Conservation (phyloP, 306 rosid species). For the Begonia loranthoides region DNA sequence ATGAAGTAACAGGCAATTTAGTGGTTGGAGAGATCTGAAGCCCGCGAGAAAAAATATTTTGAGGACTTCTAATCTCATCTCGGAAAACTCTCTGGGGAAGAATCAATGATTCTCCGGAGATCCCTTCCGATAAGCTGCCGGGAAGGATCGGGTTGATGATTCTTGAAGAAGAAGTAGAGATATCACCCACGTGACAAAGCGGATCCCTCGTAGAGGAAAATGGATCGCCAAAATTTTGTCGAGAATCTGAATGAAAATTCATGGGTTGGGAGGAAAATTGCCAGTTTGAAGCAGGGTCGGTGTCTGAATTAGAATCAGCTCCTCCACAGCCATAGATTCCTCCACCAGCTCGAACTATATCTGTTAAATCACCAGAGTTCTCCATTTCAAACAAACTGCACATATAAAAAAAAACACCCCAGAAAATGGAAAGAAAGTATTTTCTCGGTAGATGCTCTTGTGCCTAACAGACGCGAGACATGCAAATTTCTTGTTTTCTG, state of each 20-base stretch:
- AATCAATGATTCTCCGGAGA: no score
- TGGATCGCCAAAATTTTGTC: slow-evolving; percentile 62
- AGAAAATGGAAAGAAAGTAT: background rate
- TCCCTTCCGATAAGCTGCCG: no score
- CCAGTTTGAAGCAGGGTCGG: slow-evolving; percentile 5
- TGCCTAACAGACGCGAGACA: background rate
- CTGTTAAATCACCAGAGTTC: slow-evolving; percentile 80
- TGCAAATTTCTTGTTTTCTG: background rate
- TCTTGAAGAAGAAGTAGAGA: background rate
- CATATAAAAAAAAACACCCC: background rate
- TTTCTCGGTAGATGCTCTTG: background rate
- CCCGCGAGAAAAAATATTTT: slow-evolving; percentile 63
- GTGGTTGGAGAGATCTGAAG: slow-evolving; percentile 76
- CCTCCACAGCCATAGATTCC: background rate
- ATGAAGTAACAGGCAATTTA: slow-evolving; percentile 3
- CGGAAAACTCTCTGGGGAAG: no score
- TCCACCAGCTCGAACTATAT: slow-evolving; percentile 40
- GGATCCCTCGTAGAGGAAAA: slow-evolving; percentile 69
- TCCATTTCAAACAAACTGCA: slow-evolving; percentile 54
- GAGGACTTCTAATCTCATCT: slow-evolving; percentile 13
- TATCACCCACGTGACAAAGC: slow-evolving; percentile 21
- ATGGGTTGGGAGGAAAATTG: slow-evolving; percentile 11
- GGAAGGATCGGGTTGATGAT: no score
- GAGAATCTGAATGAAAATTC: slow-evolving; percentile 3
- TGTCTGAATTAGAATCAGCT: slow-evolving; percentile 5